Conservation (phyloP, 768 basidiomycete species). For the Tricholoma flavovirens region DNA sequence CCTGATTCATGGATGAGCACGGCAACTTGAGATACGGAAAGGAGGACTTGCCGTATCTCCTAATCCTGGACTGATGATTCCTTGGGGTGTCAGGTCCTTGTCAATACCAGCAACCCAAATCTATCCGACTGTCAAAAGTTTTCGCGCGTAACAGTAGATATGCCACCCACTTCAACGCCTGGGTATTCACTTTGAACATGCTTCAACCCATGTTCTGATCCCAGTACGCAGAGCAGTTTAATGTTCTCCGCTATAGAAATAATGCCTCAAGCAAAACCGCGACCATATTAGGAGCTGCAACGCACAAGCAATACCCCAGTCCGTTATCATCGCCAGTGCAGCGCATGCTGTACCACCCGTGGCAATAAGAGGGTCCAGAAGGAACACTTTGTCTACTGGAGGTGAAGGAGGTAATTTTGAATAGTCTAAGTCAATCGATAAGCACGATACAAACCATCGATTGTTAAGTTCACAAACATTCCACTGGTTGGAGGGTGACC, state of each 20-base stretch:
- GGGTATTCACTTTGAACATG: slow-evolving; percentile 66
- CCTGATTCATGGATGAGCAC: slow-evolving; percentile 38
- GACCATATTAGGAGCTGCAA: slow-evolving; percentile 1
- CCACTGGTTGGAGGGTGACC: slow-evolving; percentile 81
- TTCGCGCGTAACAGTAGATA: background rate
- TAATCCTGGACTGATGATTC: slow-evolving; percentile 83
- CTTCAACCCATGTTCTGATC: slow-evolving; percentile 65
- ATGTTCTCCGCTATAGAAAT: slow-evolving; percentile 50
- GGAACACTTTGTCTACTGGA: slow-evolving; percentile 76
- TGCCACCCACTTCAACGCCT: slow-evolving; percentile 63
- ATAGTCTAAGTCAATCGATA: slow-evolving; percentile 51
- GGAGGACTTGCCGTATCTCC: slow-evolving; percentile 72
- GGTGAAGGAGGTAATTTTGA: slow-evolving; percentile 79
- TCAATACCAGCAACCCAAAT: slow-evolving; percentile 88
- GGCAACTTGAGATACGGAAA: background rate
- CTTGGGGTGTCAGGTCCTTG: slow-evolving; percentile 59
- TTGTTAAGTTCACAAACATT: slow-evolving; percentile 44
- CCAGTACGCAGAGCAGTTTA: slow-evolving; percentile 80
- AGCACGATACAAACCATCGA: background rate
- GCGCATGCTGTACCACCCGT: slow-evolving; percentile 92
- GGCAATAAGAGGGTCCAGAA: slow-evolving; percentile 90
- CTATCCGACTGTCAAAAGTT: slow-evolving; percentile 32
- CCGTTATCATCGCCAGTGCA: slow-evolving; percentile 78
- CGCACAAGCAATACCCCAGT: slow-evolving; percentile 75
- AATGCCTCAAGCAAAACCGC: slow-evolving; percentile 2